Conservation (phyloP, 2,329 filamentous ascomycete species). For the Exophiala sp. region DNA sequence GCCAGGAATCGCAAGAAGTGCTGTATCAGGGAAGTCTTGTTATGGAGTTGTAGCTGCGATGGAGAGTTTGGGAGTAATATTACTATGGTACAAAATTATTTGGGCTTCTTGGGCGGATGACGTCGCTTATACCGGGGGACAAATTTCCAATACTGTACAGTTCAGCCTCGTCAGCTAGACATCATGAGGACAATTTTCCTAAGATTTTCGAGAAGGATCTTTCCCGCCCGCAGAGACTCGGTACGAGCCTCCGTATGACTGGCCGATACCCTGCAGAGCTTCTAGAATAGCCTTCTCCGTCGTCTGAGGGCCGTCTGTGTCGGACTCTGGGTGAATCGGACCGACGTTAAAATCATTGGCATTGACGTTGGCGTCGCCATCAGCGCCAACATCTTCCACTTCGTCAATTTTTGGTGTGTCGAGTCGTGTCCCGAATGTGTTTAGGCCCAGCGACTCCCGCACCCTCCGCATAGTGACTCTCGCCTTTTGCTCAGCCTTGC, state of each 20-base stretch:
- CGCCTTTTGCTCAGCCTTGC: conserved; percentile 16
- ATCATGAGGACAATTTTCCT: background rate
- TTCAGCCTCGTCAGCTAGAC: background rate
- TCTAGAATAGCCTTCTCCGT: background rate
- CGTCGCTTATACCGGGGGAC: background rate
- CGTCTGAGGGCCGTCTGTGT: too few species aligned
- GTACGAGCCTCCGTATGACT: background rate
- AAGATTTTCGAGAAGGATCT: background rate
- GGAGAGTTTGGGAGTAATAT: background rate
- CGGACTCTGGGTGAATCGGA: background rate
- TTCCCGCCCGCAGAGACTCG: background rate
- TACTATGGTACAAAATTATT: background rate
- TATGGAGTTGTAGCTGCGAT: background rate
- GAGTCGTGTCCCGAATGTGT: background rate
- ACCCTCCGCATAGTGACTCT: conserved; percentile 14
- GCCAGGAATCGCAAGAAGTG: background rate
- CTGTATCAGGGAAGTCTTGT: background rate
- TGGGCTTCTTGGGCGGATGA: background rate
- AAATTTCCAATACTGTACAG: background rate
- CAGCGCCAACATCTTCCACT: background rate
- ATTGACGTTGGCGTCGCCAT: background rate
- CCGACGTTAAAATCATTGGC: background rate
- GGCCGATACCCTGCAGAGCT: background rate
- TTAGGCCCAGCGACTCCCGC: conserved; percentile 12
- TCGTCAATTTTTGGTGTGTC: background rate